A percentile compares a stretch with the other conserved stretches of the same genome.
These are phyloP conservation scores for Phytophthora quininea DNA, from an alignment of 352 stramenopile genomes.

Conservation along the genomic window DNA sequence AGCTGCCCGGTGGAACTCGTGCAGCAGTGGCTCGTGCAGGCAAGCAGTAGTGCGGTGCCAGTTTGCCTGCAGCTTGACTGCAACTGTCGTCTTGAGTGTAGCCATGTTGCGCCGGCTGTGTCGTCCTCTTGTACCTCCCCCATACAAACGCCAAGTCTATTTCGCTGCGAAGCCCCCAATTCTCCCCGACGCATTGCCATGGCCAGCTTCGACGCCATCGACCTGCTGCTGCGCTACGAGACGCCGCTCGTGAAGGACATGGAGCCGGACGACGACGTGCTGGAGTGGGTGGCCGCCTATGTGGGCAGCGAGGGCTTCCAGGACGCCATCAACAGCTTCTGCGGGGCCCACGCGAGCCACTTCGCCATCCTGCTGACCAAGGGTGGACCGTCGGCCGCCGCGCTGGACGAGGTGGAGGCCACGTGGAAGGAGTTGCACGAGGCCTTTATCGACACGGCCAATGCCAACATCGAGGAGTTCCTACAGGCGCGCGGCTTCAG, in stretches of 20 bases:
- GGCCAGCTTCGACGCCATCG: slow-evolving; percentile 79
- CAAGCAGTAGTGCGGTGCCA: no score
- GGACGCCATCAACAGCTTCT: slow-evolving; percentile 67
- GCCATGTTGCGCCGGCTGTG: background rate
- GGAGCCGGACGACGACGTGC: slow-evolving; percentile 77
- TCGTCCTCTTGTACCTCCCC: background rate
- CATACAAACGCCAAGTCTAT: background rate
- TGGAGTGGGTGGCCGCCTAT: slow-evolving; percentile 81
- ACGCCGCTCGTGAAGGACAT: slow-evolving; percentile 85
- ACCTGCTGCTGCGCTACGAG: slow-evolving; percentile 79
- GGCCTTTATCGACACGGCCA: slow-evolving; percentile 72
- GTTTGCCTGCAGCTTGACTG: no score
- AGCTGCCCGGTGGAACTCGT: no score
- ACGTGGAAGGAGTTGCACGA: slow-evolving; percentile 74
- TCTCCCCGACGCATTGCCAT: slow-evolving; percentile 11
- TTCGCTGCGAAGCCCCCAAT: background rate
- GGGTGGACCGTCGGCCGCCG: slow-evolving; percentile 56
- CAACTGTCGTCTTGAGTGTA: no score
- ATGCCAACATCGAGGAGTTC: slow-evolving; percentile 75
- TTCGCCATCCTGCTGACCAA: slow-evolving; percentile 73
- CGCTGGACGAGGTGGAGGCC: slow-evolving; percentile 66
- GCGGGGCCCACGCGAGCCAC: slow-evolving; percentile 56
- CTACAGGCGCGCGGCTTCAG: slow-evolving; percentile 61
- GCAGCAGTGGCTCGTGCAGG: no score
- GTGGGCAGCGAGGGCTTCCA: slow-evolving; percentile 78